Evolutionary conservation across 495 filamentous ascomycete genomes (phyloP).

Genomic region (Penicillium egyptiacum): DNA sequence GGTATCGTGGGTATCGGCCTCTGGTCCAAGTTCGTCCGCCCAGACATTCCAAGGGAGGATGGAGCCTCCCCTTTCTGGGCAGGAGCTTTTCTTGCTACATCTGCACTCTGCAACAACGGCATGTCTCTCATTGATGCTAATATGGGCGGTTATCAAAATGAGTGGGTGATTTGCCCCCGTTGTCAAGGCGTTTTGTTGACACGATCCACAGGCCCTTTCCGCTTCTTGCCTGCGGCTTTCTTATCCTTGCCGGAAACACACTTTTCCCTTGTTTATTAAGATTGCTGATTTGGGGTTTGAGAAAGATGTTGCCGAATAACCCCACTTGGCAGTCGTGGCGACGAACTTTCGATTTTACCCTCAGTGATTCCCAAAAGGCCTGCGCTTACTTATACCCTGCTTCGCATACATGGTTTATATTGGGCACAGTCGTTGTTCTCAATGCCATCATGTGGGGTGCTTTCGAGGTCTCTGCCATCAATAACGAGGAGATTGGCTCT

Average conservation of each 20-base stretch:
- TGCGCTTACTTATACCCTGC: slow-evolving; percentile 79
- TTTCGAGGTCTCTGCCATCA: slow-evolving; percentile 75
- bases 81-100: slow-evolving; percentile 47
- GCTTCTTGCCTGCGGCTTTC: slow-evolving; percentile 66
- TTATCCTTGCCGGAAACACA: slow-evolving; percentile 84
- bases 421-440: slow-evolving; percentile 64
- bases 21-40: slow-evolving; percentile 61
- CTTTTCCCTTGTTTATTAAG: slow-evolving; percentile 72
- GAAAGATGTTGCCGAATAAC: slow-evolving; percentile 44
- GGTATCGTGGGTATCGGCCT: slow-evolving; percentile 69
- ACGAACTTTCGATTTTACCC: slow-evolving; percentile 67
- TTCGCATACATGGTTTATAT: slow-evolving; percentile 74
- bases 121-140: slow-evolving; percentile 82
- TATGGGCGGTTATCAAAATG: slow-evolving; percentile 54
- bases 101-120: slow-evolving; percentile 82
- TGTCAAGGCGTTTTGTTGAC: slow-evolving; percentile 4
- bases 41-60: slow-evolving; percentile 59
- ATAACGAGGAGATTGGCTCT: slow-evolving; percentile 57
- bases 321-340: slow-evolving; percentile 46
- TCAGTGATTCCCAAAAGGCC: slow-evolving; percentile 63
- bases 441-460: slow-evolving; percentile 78
- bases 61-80: slow-evolving; percentile 62
- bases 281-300: slow-evolving; percentile 63
- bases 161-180: slow-evolving; percentile 19
- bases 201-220: slow-evolving; percentile 48